Percentiles rank a stretch among this genome's conserved stretches.
These are phyloP conservation scores for Bimuria novae-zelandiae DNA, from an alignment of 2,329 filamentous ascomycete species.

Conservation along the genomic window DNA sequence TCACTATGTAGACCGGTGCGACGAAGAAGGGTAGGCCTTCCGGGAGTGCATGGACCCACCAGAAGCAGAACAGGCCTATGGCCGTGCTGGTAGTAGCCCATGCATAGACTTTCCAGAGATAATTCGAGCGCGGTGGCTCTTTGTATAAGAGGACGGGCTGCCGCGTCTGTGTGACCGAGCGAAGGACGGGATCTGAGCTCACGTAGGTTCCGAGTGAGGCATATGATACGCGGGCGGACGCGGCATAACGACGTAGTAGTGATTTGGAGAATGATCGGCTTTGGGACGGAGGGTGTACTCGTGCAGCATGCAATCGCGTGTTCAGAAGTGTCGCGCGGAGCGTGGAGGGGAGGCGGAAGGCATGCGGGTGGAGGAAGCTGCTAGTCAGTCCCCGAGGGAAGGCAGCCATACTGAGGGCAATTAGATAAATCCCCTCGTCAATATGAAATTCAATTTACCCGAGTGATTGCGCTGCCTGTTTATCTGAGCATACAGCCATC, in stretches of 20 bases:
- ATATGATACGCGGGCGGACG: not conserved
- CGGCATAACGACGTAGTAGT: slow-evolving; percentile 25
- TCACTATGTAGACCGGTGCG: slow-evolving; percentile 38
- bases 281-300: slow-evolving; percentile 11
- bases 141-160: slow-evolving; percentile 41
- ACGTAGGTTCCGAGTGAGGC: slow-evolving; percentile 17
- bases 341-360: slow-evolving; percentile 39
- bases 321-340: slow-evolving; percentile 38
- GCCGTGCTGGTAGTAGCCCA: slow-evolving; percentile 30
- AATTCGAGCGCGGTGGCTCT: slow-evolving; percentile 32
- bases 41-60: slow-evolving; percentile 32
- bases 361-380: slow-evolving; percentile 31
- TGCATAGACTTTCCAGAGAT: slow-evolving; percentile 36
- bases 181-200: slow-evolving; percentile 40
- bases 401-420: slow-evolving; percentile 32
- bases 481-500: slow-evolving; percentile 1
- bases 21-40: slow-evolving; percentile 40
- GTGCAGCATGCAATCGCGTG: slow-evolving; percentile 28
- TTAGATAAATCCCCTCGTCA: not conserved
- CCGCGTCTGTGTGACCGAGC: slow-evolving; percentile 34
- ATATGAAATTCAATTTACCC: not conserved
- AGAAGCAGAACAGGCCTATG: slow-evolving; percentile 35
- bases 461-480: not conserved
- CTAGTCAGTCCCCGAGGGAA: slow-evolving; percentile 36
- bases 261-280: slow-evolving; percentile 33